Evolutionary conservation across 345 rosid species (phyloP), one percentile per base, ranked within the genome.

Genomic region (Nasturtium officinale): DNA sequence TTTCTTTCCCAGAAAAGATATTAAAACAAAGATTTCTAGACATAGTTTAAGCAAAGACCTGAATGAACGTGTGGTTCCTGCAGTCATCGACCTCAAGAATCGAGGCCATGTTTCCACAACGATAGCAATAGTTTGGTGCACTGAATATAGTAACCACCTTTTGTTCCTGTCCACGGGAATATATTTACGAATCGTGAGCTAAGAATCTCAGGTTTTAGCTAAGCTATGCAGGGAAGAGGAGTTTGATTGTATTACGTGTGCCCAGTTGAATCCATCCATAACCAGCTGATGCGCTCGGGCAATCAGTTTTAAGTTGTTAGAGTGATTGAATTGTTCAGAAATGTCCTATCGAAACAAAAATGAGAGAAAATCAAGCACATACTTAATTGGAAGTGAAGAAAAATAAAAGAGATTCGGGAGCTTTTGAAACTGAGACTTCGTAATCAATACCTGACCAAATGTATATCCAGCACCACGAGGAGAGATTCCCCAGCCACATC

Each of bases 61-160:
- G 97, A 73, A 89, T 91, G 84, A 95, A 95, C 4, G 93, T 85
- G 80, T 88, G 97, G 74, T 82, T 84, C 76, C 82, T 84, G 96
- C 88, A 89, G 82, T 90, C 96, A 58, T 95, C 99, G 23, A 95
- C 97, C 85, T 95, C 99, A 79, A 95, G 81, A 74, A 95, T 91
- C 7, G 97, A 95, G 67, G 99, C 99, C 99, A 91, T 95, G 87
- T 95, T 95, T 68, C 99, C 99, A 79, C 99, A 95, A 50, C 97
- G 99, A 69, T 95, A 95, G 80, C 96, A 95, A 75, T 91, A 91
- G 77, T 95, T 95, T 53, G 99, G 99, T 21, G 97, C 97, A 80
- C 96, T 95, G 76, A 95, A 95, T 71, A 95, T 90, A 9, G 96
- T 95, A 37, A 95, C 99, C 80, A 91, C 99, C 83, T 95, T 95